Base-by-base conservation (phyloP, 768 basidiomycete genomes). In the Suillus subalutaceus region DNA sequence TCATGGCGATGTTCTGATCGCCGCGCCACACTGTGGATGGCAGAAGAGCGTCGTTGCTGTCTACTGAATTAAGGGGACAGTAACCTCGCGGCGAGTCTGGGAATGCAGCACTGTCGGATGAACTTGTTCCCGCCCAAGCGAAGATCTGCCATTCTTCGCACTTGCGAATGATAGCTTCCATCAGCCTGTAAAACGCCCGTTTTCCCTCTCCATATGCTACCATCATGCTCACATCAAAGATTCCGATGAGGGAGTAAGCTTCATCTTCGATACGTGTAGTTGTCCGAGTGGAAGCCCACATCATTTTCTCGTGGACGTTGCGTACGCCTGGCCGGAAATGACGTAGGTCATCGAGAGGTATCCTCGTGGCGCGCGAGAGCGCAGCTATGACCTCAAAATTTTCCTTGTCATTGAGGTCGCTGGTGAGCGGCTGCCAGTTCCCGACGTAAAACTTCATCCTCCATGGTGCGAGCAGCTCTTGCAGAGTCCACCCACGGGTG, bases 161-260 rank as follows among this genome's bases (percentile, higher is more conserved):
- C 43, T 73, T 68, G 46, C 69, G 67, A 50, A 76, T 65, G 62
- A 76, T 74, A 3, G 73, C 69, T 41, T 76, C 75, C 70, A 76
- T 71, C 62, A 78, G 56, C 60, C 77, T 69, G 41, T 72, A 66
- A 48, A 74, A 78, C 1, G 77, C 75, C 4, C 75, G 76, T 53
- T 70, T 67, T 1, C 78, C 77, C 57, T 78, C 78, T 30, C 77
- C 78, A 38, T 78, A 78, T n/a, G 74, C 74, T 32, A 79, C 71
- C 40, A 76, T 70, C 62, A 78, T 60, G 67, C 73, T 75, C 46
- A 78, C 74, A 30, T 79, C 74, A 13, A 79, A 77, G 40, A 79
- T 55, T 9, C 77, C 77, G 58, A 78, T 74, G 41, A 79, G 73
- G 43, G 65, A 72, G 62, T 78, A 78, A 1, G 78, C 77, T 16